Evolutionary conservation across 2,329 filamentous ascomycete genomes (phyloP).

Genomic region (Penicillium oxalicum): DNA sequence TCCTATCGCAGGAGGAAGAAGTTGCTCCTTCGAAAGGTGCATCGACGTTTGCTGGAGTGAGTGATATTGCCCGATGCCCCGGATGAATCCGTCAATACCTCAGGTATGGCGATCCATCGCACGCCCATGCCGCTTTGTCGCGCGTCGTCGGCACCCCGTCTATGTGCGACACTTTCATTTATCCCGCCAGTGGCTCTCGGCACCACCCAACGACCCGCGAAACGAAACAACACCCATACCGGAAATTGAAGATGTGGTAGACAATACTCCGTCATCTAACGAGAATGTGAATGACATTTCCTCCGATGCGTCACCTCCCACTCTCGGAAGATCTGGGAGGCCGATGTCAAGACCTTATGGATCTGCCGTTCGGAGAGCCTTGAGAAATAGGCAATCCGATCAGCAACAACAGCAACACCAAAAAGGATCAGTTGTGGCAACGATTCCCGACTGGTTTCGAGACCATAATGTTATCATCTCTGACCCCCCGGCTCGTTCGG

Average conservation of each 20-base stretch:
- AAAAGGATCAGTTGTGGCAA: constrained; percentile 14
- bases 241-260: constrained; percentile 13
- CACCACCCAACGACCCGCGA: constrained; percentile 26
- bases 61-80: constrained; percentile 21
- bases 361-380: constrained; percentile 34
- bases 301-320: constrained; percentile 10
- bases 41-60: constrained; percentile 8
- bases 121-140: constrained; percentile 35
- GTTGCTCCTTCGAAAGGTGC: constrained; percentile 4
- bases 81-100: constrained; percentile 38
- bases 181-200: constrained; percentile 26
- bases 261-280: constrained; percentile 17
- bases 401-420: constrained; percentile 21
- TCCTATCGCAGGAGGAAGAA: constrained; percentile 2
- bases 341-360: constrained; percentile 33
- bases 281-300: constrained; percentile 11
- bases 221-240: constrained; percentile 17
- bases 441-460: constrained; percentile 35
- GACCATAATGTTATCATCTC: constrained; percentile 30
- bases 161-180: constrained; percentile 30
- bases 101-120: constrained; percentile 29
- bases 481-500: constrained; percentile 8
- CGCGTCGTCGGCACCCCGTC: constrained; percentile 32
- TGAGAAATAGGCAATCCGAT: constrained; percentile 29
- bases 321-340: constrained; percentile 14